Conservation (phyloP, 1,139 yeast genomes). For the Suzukiozyma palmioleophila region DNA sequence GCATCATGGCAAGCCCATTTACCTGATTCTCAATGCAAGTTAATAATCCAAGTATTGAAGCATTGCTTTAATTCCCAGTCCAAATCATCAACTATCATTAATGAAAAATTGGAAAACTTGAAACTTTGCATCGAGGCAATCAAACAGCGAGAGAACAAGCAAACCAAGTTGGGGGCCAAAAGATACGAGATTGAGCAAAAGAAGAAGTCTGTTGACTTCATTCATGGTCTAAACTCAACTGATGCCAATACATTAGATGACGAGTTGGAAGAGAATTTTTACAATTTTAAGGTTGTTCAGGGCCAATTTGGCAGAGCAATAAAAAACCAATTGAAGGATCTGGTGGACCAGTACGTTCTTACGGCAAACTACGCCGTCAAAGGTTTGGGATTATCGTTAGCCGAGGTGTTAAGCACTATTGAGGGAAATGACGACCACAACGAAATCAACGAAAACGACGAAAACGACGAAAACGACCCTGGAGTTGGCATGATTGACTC, state of each 20-base stretch:
- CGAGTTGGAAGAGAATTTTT: slow-evolving; percentile 44
- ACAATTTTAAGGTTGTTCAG: slow-evolving; percentile 47
- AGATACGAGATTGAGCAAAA: slow-evolving; percentile 31
- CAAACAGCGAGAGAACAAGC: slow-evolving; percentile 48
- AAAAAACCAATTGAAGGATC: slow-evolving; percentile 37
- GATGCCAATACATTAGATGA: slow-evolving; percentile 39
- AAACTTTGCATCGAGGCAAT: slow-evolving; percentile 41
- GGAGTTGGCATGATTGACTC: not conserved
- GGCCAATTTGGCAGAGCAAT: slow-evolving; percentile 48
- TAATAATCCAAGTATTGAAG: slow-evolving; percentile 37
- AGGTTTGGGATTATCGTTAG: not conserved
- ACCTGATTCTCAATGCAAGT: slow-evolving; percentile 36
- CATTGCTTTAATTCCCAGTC: slow-evolving; percentile 33
- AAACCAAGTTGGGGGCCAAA: slow-evolving; percentile 28
- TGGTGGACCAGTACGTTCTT: slow-evolving; percentile 10
- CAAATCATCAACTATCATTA: slow-evolving; percentile 23
- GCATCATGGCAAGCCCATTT: slow-evolving; percentile 40
- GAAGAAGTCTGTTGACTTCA: slow-evolving; percentile 37
- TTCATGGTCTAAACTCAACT: slow-evolving; percentile 42
- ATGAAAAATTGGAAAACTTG: slow-evolving; percentile 38
- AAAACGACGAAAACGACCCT: slow-evolving; percentile 2
- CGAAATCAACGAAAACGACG: not conserved
- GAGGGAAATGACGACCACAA: not conserved
- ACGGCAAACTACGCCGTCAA: slow-evolving; percentile 7
- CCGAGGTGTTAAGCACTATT: not conserved